These are phyloP conservation scores for sunflower (Helianthus annuus) DNA, from an alignment of 129 eudicot species.

Conservation along the genomic window HanXRQr2.0-SUNRISE NC_035438.2:58726501-58727000, in stretches of 20 bases:
- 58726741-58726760: constrained; percentile 35
- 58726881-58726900: not conserved
- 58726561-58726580: constrained; percentile 28
- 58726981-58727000: constrained; percentile 20
- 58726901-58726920: not conserved
- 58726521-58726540: constrained; percentile 16
- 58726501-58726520: too few species aligned
- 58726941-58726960: constrained; percentile 38
- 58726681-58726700: constrained; percentile 42
- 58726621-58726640: constrained; percentile 21
- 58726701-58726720: constrained; percentile 37
- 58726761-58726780: constrained; percentile 21
- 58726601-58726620: constrained; percentile 34
- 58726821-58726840: constrained; percentile 25
- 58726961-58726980: constrained; percentile 48
- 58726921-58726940: not conserved
- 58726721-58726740: constrained; percentile 31
- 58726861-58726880: constrained; percentile 27
- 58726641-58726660: constrained; percentile 34
- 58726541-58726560: constrained; percentile 9
- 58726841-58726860: constrained; percentile 10
- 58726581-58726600: constrained; percentile 23
- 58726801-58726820: constrained; percentile 19
- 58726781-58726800: constrained; percentile 49
- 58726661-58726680: constrained; percentile 35